These are phyloP conservation scores for Lentinula aciculospora DNA, from an alignment of 768 basidiomycete genomes.

Conservation along the genomic window DNA sequence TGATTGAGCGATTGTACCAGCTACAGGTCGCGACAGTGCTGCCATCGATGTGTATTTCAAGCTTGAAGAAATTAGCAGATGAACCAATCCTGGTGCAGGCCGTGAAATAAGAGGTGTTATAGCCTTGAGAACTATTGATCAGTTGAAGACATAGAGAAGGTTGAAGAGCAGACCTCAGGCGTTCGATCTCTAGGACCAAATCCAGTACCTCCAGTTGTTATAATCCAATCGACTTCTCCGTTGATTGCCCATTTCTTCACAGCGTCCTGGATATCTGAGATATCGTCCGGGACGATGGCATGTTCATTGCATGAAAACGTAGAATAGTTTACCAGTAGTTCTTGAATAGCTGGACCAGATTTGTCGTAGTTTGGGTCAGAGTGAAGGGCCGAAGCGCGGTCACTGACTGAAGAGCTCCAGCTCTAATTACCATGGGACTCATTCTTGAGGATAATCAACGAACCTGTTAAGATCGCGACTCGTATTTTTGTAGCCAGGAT, in stretches of 20 bases:
- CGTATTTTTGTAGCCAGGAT: slow-evolving; percentile 6
- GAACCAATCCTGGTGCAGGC: slow-evolving; percentile 65
- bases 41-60: slow-evolving; percentile 73
- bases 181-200: slow-evolving; percentile 78
- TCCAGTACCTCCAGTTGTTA: slow-evolving; percentile 87
- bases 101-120: slow-evolving; percentile 61
- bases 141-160: not conserved
- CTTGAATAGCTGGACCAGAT: slow-evolving; percentile 60
- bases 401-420: slow-evolving; percentile 48
- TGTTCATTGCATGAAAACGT: slow-evolving; percentile 31
- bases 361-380: slow-evolving; percentile 41
- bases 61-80: slow-evolving; percentile 65
- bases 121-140: slow-evolving; percentile 32
- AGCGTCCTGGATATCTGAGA: slow-evolving; percentile 37
- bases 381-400: slow-evolving; percentile 49
- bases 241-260: slow-evolving; percentile 41
- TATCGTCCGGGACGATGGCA: slow-evolving; percentile 64
- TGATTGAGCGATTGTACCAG: slow-evolving; percentile 48
- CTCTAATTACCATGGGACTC: not conserved
- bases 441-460: not conserved
- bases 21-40: slow-evolving; percentile 78
- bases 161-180: slow-evolving; percentile 56
- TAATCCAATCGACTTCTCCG: slow-evolving; percentile 59
- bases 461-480: slow-evolving; percentile 18
- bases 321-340: slow-evolving; percentile 31